A percentile compares a stretch with the other conserved stretches of the same genome.
Conservation (phyloP, 345 rosid species). For the Gossypium bickii region DNA sequence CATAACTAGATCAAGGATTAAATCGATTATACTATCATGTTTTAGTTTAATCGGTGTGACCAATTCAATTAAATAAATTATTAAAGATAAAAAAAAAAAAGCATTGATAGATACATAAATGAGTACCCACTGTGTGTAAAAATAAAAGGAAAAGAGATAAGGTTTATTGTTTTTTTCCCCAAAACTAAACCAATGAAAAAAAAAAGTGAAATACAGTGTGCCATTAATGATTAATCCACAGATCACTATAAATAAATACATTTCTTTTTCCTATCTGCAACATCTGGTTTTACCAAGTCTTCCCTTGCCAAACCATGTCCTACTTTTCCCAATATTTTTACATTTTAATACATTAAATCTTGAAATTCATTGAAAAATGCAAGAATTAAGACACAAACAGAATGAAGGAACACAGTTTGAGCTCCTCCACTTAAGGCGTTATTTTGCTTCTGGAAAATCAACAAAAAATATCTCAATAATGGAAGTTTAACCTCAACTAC, state of each 20-base stretch:
- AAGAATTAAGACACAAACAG: not conserved
- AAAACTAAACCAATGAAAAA: not conserved
- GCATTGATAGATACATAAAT: not conserved
- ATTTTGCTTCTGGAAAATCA: not conserved
- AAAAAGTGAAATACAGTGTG: not conserved
- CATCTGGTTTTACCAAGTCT: not conserved
- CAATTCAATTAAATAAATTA: not conserved
- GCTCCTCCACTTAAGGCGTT: not conserved
- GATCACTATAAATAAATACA: not conserved
- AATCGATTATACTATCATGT: rapidly evolving
- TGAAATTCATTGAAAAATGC: not conserved
- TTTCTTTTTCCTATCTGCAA: not conserved
- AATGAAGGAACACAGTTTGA: not conserved
- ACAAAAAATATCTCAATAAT: not conserved
- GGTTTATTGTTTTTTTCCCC: not conserved
- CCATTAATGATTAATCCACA: not conserved
- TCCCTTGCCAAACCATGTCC: not conserved
- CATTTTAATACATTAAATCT: not conserved
- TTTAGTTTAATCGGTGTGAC: rapidly evolving
- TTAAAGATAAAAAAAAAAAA: no score
- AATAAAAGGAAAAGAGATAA: not conserved
- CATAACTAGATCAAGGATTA: rapidly evolving
- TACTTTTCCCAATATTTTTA: not conserved
- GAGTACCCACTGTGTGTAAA: not conserved
- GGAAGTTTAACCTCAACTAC: not conserved